Conservation (phyloP, 495 filamentous ascomycete species). For the Penicillium cinerascens region DNA sequence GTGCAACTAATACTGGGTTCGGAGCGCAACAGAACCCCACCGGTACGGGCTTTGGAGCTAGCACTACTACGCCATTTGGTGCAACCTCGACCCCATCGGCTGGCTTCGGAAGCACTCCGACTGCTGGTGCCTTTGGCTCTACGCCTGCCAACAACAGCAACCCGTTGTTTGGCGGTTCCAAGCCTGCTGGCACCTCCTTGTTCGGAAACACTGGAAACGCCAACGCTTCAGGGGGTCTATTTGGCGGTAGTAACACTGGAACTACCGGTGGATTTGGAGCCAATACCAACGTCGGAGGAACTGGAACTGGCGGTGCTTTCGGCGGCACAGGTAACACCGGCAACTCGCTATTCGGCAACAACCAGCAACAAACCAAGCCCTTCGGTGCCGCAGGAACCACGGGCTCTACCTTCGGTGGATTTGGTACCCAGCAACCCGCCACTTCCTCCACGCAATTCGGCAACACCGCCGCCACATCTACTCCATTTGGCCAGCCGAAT, state of each 20-base stretch:
- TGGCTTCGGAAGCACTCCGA: conserved; percentile 47
- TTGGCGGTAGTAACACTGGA: conserved; percentile 23
- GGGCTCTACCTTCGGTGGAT: conserved; percentile 33
- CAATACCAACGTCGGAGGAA: conserved; percentile 8
- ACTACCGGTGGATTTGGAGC: conserved; percentile 21
- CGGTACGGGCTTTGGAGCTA: conserved; percentile 50
- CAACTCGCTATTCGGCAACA: conserved; percentile 26
- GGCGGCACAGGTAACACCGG: conserved; percentile 35
- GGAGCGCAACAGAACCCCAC: conserved; percentile 39
- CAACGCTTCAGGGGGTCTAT: conserved; percentile 33
- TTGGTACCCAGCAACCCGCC: conserved; percentile 39
- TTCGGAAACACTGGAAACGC: conserved; percentile 31
- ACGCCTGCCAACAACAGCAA: conserved; percentile 26
- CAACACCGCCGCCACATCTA: conserved; percentile 1
- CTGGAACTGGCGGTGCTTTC: conserved; percentile 13
- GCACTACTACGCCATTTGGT: conserved; percentile 50
- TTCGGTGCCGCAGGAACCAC: conserved; percentile 32
- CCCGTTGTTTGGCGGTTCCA: conserved; percentile 38
- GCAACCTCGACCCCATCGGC: conserved; percentile 43
- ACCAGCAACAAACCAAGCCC: conserved; percentile 31
- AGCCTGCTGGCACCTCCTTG: conserved; percentile 34
- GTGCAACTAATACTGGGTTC: conserved; percentile 35
- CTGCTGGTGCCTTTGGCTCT: conserved; percentile 56
- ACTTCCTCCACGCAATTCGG: conserved; percentile 35
- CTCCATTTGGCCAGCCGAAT: conserved; percentile 18